A percentile compares a stretch with the other conserved stretches of the same genome.
Evolutionary conservation across 805 yeast species (phyloP).

Genomic region (Ogataea pilisensis): DNA sequence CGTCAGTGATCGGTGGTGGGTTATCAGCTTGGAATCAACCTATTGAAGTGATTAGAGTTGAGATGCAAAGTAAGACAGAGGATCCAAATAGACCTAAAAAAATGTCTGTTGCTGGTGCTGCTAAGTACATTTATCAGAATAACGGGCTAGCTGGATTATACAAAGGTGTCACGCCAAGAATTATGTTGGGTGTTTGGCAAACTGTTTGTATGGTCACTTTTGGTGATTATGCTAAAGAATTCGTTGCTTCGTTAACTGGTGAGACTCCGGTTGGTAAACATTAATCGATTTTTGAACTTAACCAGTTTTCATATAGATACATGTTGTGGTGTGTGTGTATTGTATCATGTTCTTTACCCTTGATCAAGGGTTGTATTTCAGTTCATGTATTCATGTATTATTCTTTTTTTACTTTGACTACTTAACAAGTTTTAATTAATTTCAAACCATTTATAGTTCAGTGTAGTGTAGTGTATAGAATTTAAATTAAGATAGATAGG

Average conservation of each 20-base stretch:
- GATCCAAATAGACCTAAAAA: constrained; percentile 97
- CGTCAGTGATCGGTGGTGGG: constrained; percentile 94
- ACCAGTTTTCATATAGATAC: too few relatives aligned
- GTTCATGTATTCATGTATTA: too few relatives aligned
- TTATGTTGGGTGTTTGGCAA: constrained; percentile 97
- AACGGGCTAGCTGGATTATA: constrained; percentile 89
- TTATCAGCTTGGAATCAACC: constrained; percentile 99
- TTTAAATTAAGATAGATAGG: too few relatives aligned
- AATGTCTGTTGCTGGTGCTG: constrained; percentile 69
- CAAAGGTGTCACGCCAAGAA: constrained; percentile 95
- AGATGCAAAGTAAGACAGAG: constrained; percentile 92
- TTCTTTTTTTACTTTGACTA: too few relatives aligned
- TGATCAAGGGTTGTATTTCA: too few relatives aligned
- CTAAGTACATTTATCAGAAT: constrained; percentile 74
- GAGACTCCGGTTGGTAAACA: constrained; percentile 41
- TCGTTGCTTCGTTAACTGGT: constrained; percentile 59
- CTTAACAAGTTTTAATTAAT: too few relatives aligned
- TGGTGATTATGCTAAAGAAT: constrained; percentile 87
- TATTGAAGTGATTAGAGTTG: constrained; percentile 94
- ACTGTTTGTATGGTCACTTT: constrained; percentile 97
- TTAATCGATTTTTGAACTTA: constrained; percentile 1
- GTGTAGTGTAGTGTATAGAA: too few relatives aligned
- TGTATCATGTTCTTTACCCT: too few relatives aligned
- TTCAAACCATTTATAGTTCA: too few relatives aligned
- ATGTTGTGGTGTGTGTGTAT: too few relatives aligned